phyloP scores from a whole-genome alignment of 1,284 basidiomycete species.

The Rhodofomes roseus region DNA sequence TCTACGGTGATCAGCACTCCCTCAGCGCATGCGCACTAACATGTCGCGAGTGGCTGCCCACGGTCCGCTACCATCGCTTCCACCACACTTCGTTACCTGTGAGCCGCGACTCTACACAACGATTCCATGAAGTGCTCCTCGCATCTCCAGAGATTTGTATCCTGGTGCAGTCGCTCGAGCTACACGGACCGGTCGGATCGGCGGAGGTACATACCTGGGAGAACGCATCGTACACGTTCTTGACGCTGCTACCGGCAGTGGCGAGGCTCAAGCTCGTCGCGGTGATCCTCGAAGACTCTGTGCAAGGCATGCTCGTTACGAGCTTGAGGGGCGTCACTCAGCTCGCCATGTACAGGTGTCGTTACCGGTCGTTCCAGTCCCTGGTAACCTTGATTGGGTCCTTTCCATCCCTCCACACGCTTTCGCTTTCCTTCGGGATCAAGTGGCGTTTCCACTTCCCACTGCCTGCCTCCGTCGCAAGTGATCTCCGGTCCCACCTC shows the following conservation, averaged over 20 bases:
- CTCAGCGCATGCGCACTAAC: conserved; percentile 16
- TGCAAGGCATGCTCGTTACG: not conserved
- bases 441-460: not conserved
- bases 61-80: conserved; percentile 29
- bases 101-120: not conserved
- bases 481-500: not conserved
- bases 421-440: not conserved
- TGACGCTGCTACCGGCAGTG: not conserved
- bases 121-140: not conserved
- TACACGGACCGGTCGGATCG: not conserved
- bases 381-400: not conserved
- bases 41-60: conserved; percentile 12
- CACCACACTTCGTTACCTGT: not conserved
- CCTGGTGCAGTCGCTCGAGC: not conserved
- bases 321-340: not conserved
- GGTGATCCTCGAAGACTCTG: not conserved
- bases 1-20: conserved; percentile 14
- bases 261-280: not conserved
- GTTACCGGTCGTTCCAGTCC: not conserved
- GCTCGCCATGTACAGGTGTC: not conserved
- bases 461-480: not conserved
- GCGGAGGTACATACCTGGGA: not conserved
- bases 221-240: not conserved
- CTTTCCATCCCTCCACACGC: not conserved
- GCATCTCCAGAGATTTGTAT: not conserved